A percentile compares a stretch with the other conserved stretches of the same genome.
Conservation (phyloP, 1,284 basidiomycete species). For the Ustilago hordei region DNA sequence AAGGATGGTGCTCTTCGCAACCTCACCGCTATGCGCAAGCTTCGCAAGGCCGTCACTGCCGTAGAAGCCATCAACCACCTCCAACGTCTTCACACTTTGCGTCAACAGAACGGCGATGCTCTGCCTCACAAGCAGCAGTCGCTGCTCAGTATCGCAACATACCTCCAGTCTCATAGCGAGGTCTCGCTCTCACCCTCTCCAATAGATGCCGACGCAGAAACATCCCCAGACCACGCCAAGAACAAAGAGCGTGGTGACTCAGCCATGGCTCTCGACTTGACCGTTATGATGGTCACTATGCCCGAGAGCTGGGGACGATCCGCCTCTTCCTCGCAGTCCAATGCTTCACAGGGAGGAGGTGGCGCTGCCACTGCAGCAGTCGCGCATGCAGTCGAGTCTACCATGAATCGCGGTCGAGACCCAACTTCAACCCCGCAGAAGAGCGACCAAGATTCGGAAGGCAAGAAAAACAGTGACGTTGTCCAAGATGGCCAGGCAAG, state of each 20-base stretch:
- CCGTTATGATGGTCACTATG: conserved; percentile 59
- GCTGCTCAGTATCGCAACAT: conserved; percentile 47
- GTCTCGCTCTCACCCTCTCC: conserved; percentile 35
- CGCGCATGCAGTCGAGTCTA: conserved; percentile 52
- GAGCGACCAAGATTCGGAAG: conserved; percentile 12
- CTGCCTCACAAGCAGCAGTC: conserved; percentile 53
- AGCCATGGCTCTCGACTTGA: conserved; percentile 59
- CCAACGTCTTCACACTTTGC: conserved; percentile 57
- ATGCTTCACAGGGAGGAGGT: conserved; percentile 6
- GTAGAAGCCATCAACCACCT: conserved; percentile 63
- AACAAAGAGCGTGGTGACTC: conserved; percentile 45
- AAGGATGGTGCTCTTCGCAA: conserved; percentile 58
- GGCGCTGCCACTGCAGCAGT: conserved; percentile 48
- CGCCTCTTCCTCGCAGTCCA: conserved; percentile 15
- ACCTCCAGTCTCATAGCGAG: conserved; percentile 42
- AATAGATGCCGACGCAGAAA: conserved; percentile 2
- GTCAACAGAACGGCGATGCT: conserved; percentile 52
- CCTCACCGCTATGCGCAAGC: conserved; percentile 54
- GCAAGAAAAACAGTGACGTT: conserved; percentile 8
- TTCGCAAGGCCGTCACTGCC: conserved; percentile 63
- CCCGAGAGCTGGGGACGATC: conserved; percentile 44
- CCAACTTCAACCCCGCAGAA: conserved; percentile 13
- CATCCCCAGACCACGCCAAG: background rate
- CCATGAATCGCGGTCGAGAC: conserved; percentile 43
- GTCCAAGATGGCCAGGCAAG: conserved; percentile 35